phyloP scores from a whole-genome alignment of 139 green algal species.

The Volvox africanus region DNA sequence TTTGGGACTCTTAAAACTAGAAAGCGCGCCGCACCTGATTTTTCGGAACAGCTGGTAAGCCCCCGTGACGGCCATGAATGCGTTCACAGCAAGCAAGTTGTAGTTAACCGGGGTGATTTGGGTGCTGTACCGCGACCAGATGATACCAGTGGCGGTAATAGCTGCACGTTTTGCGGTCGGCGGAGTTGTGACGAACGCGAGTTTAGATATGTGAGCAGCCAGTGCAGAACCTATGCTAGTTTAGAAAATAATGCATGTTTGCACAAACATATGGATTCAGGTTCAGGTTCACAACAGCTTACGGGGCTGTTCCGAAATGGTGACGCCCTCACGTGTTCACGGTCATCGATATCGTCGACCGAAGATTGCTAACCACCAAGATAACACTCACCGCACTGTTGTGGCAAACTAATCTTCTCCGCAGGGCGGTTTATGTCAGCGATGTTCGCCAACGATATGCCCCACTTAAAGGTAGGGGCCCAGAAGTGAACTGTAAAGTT shows the following conservation, averaged over 20 bases:
- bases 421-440: constrained; percentile 92
- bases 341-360: too few species aligned
- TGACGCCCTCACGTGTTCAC: too few species aligned
- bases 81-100: constrained; percentile 90
- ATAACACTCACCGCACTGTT: constrained; percentile 83
- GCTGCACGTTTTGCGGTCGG: constrained; percentile 51
- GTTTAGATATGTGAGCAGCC: too few species aligned
- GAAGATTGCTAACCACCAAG: too few species aligned
- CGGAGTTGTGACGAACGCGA: too few species aligned
- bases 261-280: too few species aligned
- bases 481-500: constrained; percentile 87
- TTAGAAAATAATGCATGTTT: too few species aligned
- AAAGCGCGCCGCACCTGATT: constrained; percentile 33
- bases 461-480: constrained; percentile 99
- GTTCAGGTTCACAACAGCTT: too few species aligned
- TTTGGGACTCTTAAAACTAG: too few species aligned
- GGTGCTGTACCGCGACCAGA: constrained; percentile 92
- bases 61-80: constrained; percentile 88
- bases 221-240: too few species aligned
- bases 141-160: constrained; percentile 91
- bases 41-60: constrained; percentile 90
- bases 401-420: constrained; percentile 92
- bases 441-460: constrained; percentile 96
- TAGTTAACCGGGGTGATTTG: constrained; percentile 92
- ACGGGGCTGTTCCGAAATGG: too few species aligned